Evolutionary conservation across 2,329 filamentous ascomycete species (phyloP), one percentile per base, ranked within the genome.

Genomic region (Pseudocercospora musae): DNA sequence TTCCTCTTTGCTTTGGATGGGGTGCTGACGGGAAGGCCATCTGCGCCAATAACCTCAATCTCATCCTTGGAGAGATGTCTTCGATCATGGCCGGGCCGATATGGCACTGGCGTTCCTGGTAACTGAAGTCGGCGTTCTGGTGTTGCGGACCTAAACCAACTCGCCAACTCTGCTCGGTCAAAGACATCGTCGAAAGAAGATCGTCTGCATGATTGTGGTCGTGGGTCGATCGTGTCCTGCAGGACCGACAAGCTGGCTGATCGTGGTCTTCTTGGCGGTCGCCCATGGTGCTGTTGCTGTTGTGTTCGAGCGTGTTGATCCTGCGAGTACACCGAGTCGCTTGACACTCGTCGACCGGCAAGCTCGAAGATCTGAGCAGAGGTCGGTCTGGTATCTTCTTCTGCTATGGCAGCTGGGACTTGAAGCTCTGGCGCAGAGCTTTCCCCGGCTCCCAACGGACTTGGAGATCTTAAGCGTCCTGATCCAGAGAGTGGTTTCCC

Each of bases 401-500:
- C 63, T 21, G 63, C 50, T 33, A 65, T 65, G 1, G 59, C 42
- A 18, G 63, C 59, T 31, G 63, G 63, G 7, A 65, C 60, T 0
- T 58, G 57, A 3, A 65, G 46, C 23, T 62, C 63, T 23, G 57
- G 42, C 18, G 58, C 31, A 31, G 52, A 62, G 52, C 42, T 59
- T 40, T 57, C 49, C 3, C 52, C 64, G 18, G 56, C 27, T 9
- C 40, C 61, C n/a, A 63, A 31, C 15, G 61, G 64, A 49, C 61
- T 62, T 13, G 60, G 57, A 23, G 61, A 46, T 57, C 58, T 58
- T 25, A 60, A 20, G 50, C 61, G 58, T 2, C 55, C 59, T 18
- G 64, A 57, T 1, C 55, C 64, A 20, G 56, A 57, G 15, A 58
- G 13, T 33, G 61, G 8, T 40, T 63, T 66, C 6, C 49, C 31